phyloP scores from a whole-genome alignment of 2,329 filamentous ascomycete species.

The Sporothrix pseudoabietina region DNA sequence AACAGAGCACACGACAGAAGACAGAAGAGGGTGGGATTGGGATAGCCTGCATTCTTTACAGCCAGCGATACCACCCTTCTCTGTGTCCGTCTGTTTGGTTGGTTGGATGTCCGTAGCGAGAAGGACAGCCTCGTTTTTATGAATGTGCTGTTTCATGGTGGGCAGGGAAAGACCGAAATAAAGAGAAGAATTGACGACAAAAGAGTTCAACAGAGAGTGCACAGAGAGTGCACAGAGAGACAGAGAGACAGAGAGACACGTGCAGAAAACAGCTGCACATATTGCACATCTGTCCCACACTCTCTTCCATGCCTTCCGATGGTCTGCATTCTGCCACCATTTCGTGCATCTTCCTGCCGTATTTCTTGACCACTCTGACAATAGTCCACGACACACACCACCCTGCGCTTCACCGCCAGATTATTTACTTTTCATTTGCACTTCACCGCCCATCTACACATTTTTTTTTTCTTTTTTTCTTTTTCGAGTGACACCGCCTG shows the following conservation, averaged over 20 bases:
- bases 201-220: no score
- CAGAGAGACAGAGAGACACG: background rate
- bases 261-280: background rate
- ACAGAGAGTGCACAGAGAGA: no score
- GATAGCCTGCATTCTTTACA: background rate
- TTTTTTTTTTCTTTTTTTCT: background rate
- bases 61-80: background rate
- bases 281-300: background rate
- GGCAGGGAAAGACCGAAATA: background rate
- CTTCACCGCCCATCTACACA: background rate
- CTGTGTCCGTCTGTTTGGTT: background rate
- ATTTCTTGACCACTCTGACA: background rate
- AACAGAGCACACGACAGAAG: background rate
- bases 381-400: background rate
- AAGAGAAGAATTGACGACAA: background rate
- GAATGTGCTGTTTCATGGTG: slow-evolving; percentile 3
- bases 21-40: background rate
- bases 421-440: no score
- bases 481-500: background rate
- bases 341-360: slow-evolving; percentile 12
- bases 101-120: background rate
- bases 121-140: slow-evolving; percentile 10
- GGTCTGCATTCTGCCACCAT: background rate
- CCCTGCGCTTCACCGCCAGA: background rate
- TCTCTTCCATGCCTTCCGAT: background rate